Evolutionary conservation across 176 grass and related monocot species (phyloP).

Genomic region (Pontederia crassipes): DNA sequence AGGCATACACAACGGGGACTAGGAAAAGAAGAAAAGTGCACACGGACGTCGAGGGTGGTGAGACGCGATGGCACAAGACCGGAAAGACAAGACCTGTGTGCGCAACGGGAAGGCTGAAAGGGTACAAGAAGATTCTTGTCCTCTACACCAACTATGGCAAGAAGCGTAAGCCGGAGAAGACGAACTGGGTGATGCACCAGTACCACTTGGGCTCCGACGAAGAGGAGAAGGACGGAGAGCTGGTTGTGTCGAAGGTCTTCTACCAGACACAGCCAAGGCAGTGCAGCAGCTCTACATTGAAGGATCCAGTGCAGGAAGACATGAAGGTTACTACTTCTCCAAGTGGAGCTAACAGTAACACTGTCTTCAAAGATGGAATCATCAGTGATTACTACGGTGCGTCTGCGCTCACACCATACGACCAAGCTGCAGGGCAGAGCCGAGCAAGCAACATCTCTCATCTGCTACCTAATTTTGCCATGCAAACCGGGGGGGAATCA

Average conservation of each 20-base stretch:
- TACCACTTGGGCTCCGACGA: conserved; percentile 78
- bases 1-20: conserved; percentile 91
- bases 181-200: conserved; percentile 96
- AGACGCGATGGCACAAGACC: conserved; percentile 99
- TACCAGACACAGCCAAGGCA: conserved; percentile 97
- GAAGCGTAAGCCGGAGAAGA: conserved; percentile 92
- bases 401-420: too few species aligned
- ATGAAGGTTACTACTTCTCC: too few species aligned
- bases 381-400: too few species aligned
- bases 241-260: conserved; percentile 96
- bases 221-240: conserved; percentile 88
- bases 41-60: conserved; percentile 77
- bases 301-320: not conserved
- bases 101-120: conserved; percentile 25
- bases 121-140: conserved; percentile 88
- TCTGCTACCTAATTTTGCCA: too few species aligned
- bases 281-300: conserved; percentile 41
- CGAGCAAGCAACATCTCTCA: too few species aligned
- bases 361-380: too few species aligned
- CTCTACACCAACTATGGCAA: conserved; percentile 92
- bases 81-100: conserved; percentile 90
- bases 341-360: too few species aligned
- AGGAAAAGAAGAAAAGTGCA: conserved; percentile 89
- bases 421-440: too few species aligned
- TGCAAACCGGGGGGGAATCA: too few species aligned